phyloP scores from a whole-genome alignment of 2,329 filamentous ascomycete genomes.

The Colletotrichum shisoi region DNA sequence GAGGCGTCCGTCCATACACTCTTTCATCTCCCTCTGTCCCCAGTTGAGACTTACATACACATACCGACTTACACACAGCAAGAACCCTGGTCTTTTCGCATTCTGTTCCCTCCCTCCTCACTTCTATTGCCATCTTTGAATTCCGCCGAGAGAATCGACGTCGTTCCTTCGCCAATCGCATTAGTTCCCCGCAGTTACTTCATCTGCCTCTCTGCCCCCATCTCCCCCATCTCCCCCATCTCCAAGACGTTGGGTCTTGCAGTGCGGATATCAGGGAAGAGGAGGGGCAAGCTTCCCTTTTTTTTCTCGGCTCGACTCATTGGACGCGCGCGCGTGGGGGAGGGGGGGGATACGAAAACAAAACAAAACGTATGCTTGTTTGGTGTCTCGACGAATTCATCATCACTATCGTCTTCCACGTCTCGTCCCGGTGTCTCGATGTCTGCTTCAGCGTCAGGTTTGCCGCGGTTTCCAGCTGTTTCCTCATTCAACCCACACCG shows the following conservation, averaged over 20 bases:
- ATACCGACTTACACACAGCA: neutral
- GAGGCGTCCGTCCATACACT: neutral
- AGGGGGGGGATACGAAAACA: too few species aligned
- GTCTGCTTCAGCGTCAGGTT: neutral
- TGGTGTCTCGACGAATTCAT: too few species aligned
- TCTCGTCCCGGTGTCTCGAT: neutral
- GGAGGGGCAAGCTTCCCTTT: too few species aligned
- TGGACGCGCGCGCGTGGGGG: too few species aligned
- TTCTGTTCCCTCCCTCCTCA: neutral
- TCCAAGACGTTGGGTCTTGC: neutral
- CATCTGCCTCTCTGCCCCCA: neutral
- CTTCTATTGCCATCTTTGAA: neutral
- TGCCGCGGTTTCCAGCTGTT: neutral
- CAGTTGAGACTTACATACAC: neutral
- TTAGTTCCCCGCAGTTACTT: neutral
- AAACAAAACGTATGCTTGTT: neutral
- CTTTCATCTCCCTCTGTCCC: neutral
- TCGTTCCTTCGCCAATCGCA: slow-evolving; percentile 3
- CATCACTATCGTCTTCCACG: too few species aligned
- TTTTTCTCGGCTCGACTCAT: too few species aligned
- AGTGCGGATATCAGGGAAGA: neutral
- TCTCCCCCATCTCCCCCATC: neutral
- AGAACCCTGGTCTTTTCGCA: neutral
- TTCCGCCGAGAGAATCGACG: too few species aligned
- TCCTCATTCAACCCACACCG: neutral